phyloP scores from a whole-genome alignment of 2,329 filamentous ascomycete species.

The Fusarium pseudocircinatum region DNA sequence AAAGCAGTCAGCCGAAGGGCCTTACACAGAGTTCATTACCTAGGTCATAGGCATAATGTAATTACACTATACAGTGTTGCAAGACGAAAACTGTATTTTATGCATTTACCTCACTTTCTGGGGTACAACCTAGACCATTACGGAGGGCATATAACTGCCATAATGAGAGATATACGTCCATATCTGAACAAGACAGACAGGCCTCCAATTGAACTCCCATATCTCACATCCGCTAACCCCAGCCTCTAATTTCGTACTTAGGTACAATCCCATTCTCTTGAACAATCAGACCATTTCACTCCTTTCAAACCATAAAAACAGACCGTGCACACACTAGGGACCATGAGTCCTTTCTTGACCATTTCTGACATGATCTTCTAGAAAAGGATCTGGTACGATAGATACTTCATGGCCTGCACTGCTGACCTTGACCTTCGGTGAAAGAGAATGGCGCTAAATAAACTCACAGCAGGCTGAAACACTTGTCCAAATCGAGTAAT shows the following conservation, averaged over 20 bases:
- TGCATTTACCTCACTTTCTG: neutral
- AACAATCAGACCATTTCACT: constrained; percentile 5
- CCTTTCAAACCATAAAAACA: neutral
- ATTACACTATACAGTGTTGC: constrained; percentile 1
- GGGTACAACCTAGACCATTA: neutral
- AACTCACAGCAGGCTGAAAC: constrained; percentile 4
- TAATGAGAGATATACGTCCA: neutral
- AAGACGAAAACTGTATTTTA: neutral
- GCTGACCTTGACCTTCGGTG: constrained; percentile 2
- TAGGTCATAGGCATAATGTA: neutral
- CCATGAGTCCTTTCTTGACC: neutral
- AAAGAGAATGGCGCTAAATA: constrained; percentile 17
- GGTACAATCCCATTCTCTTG: neutral
- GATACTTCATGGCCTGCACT: neutral
- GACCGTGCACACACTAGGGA: neutral
- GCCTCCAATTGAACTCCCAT: neutral
- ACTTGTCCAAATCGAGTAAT: constrained; percentile 34
- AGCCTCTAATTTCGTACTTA: neutral
- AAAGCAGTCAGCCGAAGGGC: neutral
- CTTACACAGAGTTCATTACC: neutral
- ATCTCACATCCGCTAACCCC: constrained; percentile 15
- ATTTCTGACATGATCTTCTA: constrained; percentile 6
- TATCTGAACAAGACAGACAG: constrained; percentile 8
- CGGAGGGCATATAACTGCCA: neutral
- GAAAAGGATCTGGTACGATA: constrained; percentile 8